A percentile compares a stretch with the other conserved stretches of the same genome.
phyloP scores from a whole-genome alignment of 139 green algal species.

The Tetradesmus obliquus region DNA sequence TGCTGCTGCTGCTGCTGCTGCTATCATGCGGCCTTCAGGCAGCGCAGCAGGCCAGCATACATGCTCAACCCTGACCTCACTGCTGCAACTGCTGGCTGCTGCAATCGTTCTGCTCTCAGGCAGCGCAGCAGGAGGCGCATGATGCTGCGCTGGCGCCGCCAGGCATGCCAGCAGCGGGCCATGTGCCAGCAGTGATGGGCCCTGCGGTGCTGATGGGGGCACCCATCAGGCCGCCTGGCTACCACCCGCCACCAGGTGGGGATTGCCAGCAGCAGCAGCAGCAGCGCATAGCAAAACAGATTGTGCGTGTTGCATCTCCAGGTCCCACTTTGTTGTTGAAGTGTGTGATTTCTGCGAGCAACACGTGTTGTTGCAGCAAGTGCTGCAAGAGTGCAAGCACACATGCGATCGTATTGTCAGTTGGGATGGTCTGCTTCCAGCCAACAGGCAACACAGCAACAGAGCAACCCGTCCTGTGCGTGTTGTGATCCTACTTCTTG shows the following conservation, averaged over 20 bases:
- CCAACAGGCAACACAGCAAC: no score
- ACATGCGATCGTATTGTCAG: no score
- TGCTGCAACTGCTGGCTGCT: neutral
- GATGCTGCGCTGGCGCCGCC: constrained; percentile 25
- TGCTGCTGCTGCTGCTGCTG: neutral
- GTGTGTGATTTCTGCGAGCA: no score
- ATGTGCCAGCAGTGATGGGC: constrained; percentile 43
- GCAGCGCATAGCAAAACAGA: no score
- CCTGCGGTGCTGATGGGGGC: constrained; percentile 39
- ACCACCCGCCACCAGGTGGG: constrained; percentile 30
- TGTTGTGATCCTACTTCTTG: no score
- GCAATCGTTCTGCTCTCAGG: neutral
- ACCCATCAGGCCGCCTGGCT: constrained; percentile 45
- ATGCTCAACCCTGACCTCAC: neutral
- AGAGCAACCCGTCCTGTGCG: no score
- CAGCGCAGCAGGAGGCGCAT: neutral
- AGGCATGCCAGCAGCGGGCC: constrained; percentile 32
- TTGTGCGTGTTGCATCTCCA: no score
- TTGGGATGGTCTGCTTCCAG: no score
- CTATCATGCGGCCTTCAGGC: neutral
- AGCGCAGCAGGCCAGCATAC: neutral
- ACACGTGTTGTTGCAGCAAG: no score
- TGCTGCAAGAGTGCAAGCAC: no score
- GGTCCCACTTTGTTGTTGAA: no score
- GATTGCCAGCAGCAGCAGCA: no score